Evolutionary conservation across 495 filamentous ascomycete species (phyloP).

Genomic region (Pyrenopolyporus hunteri): DNA sequence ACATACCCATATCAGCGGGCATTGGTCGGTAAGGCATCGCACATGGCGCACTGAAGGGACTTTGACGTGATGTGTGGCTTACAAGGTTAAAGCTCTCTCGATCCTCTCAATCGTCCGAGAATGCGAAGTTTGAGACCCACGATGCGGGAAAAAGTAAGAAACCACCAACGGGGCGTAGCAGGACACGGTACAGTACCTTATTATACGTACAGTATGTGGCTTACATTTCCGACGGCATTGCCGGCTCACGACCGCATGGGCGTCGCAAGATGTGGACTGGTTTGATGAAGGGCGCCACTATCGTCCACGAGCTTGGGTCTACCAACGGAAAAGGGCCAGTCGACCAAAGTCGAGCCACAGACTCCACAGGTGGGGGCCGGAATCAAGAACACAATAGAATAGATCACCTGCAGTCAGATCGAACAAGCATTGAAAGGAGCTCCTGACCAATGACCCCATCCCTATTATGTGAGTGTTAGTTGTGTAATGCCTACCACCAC

Average conservation of each 20-base stretch:
- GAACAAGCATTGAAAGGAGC: too few relatives aligned
- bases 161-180: not conserved
- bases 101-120: not conserved
- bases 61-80: slow-evolving; percentile 28
- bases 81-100: slow-evolving; percentile 21
- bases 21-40: too few relatives aligned
- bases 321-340: not conserved
- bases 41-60: slow-evolving; percentile 11
- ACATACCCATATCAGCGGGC: too few relatives aligned
- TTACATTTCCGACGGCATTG: slow-evolving; percentile 9
- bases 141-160: not conserved
- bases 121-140: not conserved
- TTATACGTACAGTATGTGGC: too few relatives aligned
- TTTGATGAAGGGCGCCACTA: slow-evolving; percentile 1
- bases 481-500: too few relatives aligned
- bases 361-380: slow-evolving; percentile 3
- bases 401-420: too few relatives aligned
- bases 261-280: slow-evolving; percentile 1
- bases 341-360: slow-evolving; percentile 10
- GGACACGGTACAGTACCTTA: too few relatives aligned
- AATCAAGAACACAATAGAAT: slow-evolving; percentile 1
- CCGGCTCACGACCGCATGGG: slow-evolving; percentile 18
- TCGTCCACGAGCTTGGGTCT: slow-evolving; percentile 7
- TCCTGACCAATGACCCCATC: too few relatives aligned
- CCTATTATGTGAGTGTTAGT: too few relatives aligned